These are phyloP conservation scores for Corynascus novoguineensis DNA, from an alignment of 495 filamentous ascomycete genomes.

Conservation along the genomic window DNA sequence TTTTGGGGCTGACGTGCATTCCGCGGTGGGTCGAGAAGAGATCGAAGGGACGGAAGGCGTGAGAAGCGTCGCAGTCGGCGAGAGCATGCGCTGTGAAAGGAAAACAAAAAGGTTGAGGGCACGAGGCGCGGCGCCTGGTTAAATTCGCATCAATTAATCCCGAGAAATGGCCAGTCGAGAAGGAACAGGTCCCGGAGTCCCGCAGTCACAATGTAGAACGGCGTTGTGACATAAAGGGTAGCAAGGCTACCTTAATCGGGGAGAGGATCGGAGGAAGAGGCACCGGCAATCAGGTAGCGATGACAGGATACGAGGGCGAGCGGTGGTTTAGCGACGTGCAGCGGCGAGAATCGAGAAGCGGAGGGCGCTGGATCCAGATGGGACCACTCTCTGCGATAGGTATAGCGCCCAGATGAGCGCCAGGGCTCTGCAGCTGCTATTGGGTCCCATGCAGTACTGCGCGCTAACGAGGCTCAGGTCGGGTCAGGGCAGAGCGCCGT, in stretches of 20 bases:
- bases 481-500: not conserved
- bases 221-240: not conserved
- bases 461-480: slow-evolving; percentile 1
- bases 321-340: slow-evolving; percentile 4
- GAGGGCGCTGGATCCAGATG: not conserved
- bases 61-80: not conserved
- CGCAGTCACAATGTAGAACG: not conserved
- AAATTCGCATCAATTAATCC: not conserved
- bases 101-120: not conserved
- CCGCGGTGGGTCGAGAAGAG: not conserved
- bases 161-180: not conserved
- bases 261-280: slow-evolving; percentile 8
- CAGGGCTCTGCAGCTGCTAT: slow-evolving; percentile 6
- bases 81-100: not conserved
- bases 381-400: slow-evolving; percentile 1
- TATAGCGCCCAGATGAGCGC: slow-evolving; percentile 11
- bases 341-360: not conserved
- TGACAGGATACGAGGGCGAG: slow-evolving; percentile 6
- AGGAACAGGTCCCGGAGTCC: not conserved
- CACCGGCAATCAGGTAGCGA: not conserved
- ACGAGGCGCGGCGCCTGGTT: not conserved
- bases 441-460: slow-evolving; percentile 5
- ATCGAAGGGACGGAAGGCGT: not conserved
- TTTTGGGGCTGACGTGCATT: not conserved
- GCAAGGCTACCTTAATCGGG: not conserved